Base-by-base conservation (phyloP, 495 filamentous ascomycete genomes). In the Hypoxylon lenormandii region DNA sequence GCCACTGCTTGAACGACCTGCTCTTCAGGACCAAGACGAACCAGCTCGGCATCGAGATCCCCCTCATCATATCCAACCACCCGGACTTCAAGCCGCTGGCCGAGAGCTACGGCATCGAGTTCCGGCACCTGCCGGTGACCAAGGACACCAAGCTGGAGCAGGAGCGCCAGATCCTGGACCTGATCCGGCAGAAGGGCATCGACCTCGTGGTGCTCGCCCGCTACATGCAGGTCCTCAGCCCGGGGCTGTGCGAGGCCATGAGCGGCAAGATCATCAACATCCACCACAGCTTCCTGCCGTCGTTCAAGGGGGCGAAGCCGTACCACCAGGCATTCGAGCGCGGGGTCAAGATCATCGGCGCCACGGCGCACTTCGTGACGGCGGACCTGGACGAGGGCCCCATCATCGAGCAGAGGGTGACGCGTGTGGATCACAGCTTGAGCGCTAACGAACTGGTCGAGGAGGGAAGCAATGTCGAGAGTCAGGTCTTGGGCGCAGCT, bases 191-290 rank as follows among this genome's bases (percentile, higher is more conserved):
- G 76, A 77, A 91, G 72, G 79, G 85, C 48, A 83, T 92, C 73
- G 90, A 92, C 69, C 80, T 92, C 23, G 85, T 92, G 36, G 90
- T 92, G 5, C 74, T 92, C 55, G 90, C 90, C n/a, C 87, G 90
- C 50, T 92, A 92, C 79, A 92, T 92, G 90, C 90, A 92, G 79
- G 88, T 92, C n/a, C 81, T 92, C 5, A 89, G 85, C 48, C 88
- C 89, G 12, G 83, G 74, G n/a, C 79, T 92, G 23, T 92, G 89
- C 76, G 79, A 84, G 66, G 89, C 84, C 50, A 91, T 92, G 89
- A 86, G 83, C 49, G 89, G 89, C 8, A 84, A 84, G 53, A 92
- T 92, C 78, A 91, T 92, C 87, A 92, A 92, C 79, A 91, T 92
- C 78, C 90, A 92, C 79, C 90, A 92, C 79, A 86, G 83, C 62